Percentiles rank a stretch among this genome's conserved stretches.
Conservation (phyloP, 1,284 basidiomycete genomes). For the Athelia sp. region DNA sequence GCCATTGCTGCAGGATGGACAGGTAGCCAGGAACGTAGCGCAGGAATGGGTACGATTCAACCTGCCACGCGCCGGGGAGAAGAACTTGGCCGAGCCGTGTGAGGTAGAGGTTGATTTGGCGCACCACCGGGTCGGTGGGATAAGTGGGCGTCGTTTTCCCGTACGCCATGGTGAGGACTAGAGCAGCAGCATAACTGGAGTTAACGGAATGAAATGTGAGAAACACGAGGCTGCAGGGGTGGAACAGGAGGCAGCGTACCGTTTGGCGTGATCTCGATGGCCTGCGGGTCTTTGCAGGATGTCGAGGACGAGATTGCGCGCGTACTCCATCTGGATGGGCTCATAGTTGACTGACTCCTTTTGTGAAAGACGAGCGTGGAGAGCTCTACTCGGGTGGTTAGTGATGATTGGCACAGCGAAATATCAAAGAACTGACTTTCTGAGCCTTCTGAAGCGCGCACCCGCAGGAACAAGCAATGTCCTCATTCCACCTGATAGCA, state of each 20-base stretch:
- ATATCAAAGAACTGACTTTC: too few species aligned
- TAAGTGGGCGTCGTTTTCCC: conserved; percentile 47
- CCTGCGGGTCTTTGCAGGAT: conserved; percentile 41
- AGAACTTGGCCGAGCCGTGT: conserved; percentile 40
- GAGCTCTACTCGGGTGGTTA: too few species aligned
- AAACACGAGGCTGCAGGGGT: neutral
- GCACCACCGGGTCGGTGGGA: conserved; percentile 53
- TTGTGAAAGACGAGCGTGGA: conserved; percentile 50
- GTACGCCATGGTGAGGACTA: conserved; percentile 63
- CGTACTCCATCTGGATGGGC: conserved; percentile 39
- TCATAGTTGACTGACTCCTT: conserved; percentile 41
- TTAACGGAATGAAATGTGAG: too few species aligned
- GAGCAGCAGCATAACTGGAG: too few species aligned
- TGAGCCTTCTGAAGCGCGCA: too few species aligned
- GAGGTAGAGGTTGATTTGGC: conserved; percentile 43
- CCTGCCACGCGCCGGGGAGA: conserved; percentile 52
- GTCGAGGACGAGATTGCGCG: conserved; percentile 46
- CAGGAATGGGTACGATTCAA: conserved; percentile 53
- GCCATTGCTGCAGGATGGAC: conserved; percentile 46
- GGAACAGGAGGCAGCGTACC: conserved; percentile 43
- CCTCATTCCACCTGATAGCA: conserved; percentile 42
- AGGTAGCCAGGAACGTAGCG: conserved; percentile 56
- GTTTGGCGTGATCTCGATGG: conserved; percentile 38
- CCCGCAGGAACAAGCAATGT: conserved; percentile 37
- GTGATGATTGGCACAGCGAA: too few species aligned